Conservation (phyloP, 2,329 filamentous ascomycete species). For the Curvularia eragrostidis region DNA sequence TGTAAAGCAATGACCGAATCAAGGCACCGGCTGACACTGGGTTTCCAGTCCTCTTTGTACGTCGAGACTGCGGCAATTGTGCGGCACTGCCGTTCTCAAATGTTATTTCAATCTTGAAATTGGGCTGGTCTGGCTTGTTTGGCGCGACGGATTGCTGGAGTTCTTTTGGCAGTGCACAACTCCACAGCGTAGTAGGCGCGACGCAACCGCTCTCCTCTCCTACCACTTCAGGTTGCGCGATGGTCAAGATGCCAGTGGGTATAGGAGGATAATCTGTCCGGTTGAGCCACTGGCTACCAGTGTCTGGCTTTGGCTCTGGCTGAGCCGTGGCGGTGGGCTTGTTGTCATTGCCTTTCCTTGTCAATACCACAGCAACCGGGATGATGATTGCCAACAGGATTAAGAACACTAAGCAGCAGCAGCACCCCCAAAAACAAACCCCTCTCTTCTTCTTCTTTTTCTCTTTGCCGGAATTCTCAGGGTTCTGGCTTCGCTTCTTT, state of each 20-base stretch:
- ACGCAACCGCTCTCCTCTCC: slow-evolving; percentile 73
- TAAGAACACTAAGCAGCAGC: slow-evolving; percentile 45
- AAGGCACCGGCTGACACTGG: slow-evolving; percentile 53
- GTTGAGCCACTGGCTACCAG: slow-evolving; percentile 70
- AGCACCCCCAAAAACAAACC: slow-evolving; percentile 45
- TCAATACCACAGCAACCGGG: slow-evolving; percentile 46
- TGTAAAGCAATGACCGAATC: slow-evolving; percentile 39
- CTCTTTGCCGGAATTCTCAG: slow-evolving; percentile 32
- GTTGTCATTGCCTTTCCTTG: slow-evolving; percentile 49
- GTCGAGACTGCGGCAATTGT: slow-evolving; percentile 15
- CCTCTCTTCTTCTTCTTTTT: slow-evolving; percentile 42
- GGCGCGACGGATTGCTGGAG: slow-evolving; percentile 69
- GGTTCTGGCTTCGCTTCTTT: slow-evolving; percentile 25
- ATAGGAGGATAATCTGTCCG: slow-evolving; percentile 86
- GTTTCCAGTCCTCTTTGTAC: slow-evolving; percentile 66
- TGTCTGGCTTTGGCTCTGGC: slow-evolving; percentile 25
- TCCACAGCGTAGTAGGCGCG: slow-evolving; percentile 78
- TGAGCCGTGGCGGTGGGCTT: slow-evolving; percentile 31
- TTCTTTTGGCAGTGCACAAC: slow-evolving; percentile 82
- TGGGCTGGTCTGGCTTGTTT: slow-evolving; percentile 72
- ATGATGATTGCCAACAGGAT: slow-evolving; percentile 51
- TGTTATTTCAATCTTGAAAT: slow-evolving; percentile 77
- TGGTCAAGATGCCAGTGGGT: slow-evolving; percentile 80
- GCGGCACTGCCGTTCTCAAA: slow-evolving; percentile 61
- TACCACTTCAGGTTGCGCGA: slow-evolving; percentile 74